phyloP scores from a whole-genome alignment of 352 stramenopile genomes.

The Globisporangium ultimum region DNA sequence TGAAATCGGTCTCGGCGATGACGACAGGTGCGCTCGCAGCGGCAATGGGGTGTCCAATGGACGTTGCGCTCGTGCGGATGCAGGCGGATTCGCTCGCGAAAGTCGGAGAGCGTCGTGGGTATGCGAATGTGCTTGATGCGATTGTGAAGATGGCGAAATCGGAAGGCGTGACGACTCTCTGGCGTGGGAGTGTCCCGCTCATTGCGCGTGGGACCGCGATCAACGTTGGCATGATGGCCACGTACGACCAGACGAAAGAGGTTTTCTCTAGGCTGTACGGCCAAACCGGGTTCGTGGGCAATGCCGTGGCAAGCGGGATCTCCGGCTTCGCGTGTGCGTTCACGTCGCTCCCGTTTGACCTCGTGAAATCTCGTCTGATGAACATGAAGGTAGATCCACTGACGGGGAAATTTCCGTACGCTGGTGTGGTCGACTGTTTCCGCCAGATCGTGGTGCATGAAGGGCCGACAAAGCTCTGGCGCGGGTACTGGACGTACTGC shows the following conservation, averaged over 20 bases:
- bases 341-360: slow-evolving; percentile 98
- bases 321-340: slow-evolving; percentile 97
- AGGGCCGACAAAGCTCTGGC: slow-evolving; percentile 94
- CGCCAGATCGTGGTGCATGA: slow-evolving; percentile 94
- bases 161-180: slow-evolving; percentile 89
- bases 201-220: slow-evolving; percentile 97
- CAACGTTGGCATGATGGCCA: slow-evolving; percentile 99
- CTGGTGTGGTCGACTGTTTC: slow-evolving; percentile 92
- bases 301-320: slow-evolving; percentile 90
- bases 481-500: slow-evolving; percentile 98
- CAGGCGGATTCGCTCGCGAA: slow-evolving; percentile 95
- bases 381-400: slow-evolving; percentile 92
- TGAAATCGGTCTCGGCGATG: slow-evolving; percentile 75
- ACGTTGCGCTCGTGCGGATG: slow-evolving; percentile 98
- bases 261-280: slow-evolving; percentile 62
- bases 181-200: slow-evolving; percentile 86
- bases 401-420: slow-evolving; percentile 93
- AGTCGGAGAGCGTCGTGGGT: slow-evolving; percentile 90
- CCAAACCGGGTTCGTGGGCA: slow-evolving; percentile 67
- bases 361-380: slow-evolving; percentile 99
- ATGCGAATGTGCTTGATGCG: slow-evolving; percentile 98
- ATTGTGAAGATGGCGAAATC: slow-evolving; percentile 85
- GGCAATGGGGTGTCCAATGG: slow-evolving; percentile 97
- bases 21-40: slow-evolving; percentile 86
- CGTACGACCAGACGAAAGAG: slow-evolving; percentile 98